phyloP scores from a whole-genome alignment of 169 alveolate genomes.

The Perkinsus olseni region DNA sequence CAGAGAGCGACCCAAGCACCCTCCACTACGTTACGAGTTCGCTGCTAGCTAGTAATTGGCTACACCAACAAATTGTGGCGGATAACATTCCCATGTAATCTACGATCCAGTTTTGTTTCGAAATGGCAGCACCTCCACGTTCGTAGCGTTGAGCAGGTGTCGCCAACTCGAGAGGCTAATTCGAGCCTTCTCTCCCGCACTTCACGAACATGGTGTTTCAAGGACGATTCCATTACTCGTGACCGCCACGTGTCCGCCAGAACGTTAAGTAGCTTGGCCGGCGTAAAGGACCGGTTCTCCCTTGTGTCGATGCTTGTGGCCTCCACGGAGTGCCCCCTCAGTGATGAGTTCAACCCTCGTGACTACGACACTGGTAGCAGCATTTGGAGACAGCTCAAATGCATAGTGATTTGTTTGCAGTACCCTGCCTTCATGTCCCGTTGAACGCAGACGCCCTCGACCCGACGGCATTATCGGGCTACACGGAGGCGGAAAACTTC shows the following conservation, averaged over 20 bases:
- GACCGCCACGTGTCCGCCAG: neutral
- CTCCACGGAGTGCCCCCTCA: neutral
- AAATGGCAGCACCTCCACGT: too few species aligned
- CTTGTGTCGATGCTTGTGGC: neutral
- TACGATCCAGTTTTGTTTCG: too few species aligned
- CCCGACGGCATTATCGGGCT: neutral
- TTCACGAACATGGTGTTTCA: neutral
- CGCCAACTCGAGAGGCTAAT: neutral
- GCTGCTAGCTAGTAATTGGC: too few species aligned
- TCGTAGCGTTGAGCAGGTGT: neutral
- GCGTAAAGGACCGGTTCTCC: neutral
- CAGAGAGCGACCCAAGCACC: too few species aligned
- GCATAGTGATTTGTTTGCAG: neutral
- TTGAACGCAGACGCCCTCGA: neutral
- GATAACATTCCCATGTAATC: too few species aligned
- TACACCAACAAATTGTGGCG: too few species aligned
- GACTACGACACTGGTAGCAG: neutral
- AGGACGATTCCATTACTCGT: neutral
- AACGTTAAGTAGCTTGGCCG: neutral
- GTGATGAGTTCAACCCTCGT: neutral
- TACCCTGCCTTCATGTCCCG: neutral
- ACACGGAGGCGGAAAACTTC: neutral
- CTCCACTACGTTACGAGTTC: too few species aligned
- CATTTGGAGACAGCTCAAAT: neutral
- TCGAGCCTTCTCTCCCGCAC: neutral